These are phyloP conservation scores for Theobroma cacao DNA, from an alignment of 345 rosid genomes.

Conservation along the genomic window DNA sequence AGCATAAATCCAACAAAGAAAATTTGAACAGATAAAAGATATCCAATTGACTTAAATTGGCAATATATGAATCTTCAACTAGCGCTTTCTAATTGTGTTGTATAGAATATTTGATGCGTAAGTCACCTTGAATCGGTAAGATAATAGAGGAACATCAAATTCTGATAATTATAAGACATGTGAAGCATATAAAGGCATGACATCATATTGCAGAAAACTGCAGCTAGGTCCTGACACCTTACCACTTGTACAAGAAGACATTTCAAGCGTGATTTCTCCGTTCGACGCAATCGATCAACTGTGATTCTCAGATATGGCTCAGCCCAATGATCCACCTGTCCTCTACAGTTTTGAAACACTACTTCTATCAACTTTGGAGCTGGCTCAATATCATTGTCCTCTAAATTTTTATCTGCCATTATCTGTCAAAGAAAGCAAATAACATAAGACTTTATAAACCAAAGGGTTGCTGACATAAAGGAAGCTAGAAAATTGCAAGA, in stretches of 20 bases:
- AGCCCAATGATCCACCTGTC: conserved; percentile 97
- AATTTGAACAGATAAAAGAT: neutral
- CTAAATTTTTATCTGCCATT: conserved; percentile 79
- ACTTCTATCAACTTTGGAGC: conserved; percentile 99
- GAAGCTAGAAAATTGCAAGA: neutral
- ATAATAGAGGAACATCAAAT: neutral
- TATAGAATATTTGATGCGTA: neutral
- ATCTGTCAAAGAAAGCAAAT: conserved; percentile 40
- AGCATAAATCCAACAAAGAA: neutral
- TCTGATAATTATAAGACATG: neutral
- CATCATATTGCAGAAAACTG: neutral
- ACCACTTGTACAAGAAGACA: conserved; percentile 99
- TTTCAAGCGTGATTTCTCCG: conserved; percentile 80
- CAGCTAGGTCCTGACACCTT: conserved; percentile 28
- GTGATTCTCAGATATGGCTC: conserved; percentile 92
- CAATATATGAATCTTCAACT: neutral
- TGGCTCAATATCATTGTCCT: conserved; percentile 86
- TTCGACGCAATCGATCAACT: conserved; percentile 69
- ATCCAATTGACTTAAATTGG: neutral
- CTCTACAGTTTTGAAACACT: conserved; percentile 94
- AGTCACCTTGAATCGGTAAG: neutral
- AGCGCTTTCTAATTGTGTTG: neutral
- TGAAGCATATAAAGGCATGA: neutral
- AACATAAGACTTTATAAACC: neutral
- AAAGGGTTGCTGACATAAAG: neutral